These are phyloP conservation scores for Cytospora mali DNA, from an alignment of 2,329 filamentous ascomycete species.

Conservation along the genomic window DNA sequence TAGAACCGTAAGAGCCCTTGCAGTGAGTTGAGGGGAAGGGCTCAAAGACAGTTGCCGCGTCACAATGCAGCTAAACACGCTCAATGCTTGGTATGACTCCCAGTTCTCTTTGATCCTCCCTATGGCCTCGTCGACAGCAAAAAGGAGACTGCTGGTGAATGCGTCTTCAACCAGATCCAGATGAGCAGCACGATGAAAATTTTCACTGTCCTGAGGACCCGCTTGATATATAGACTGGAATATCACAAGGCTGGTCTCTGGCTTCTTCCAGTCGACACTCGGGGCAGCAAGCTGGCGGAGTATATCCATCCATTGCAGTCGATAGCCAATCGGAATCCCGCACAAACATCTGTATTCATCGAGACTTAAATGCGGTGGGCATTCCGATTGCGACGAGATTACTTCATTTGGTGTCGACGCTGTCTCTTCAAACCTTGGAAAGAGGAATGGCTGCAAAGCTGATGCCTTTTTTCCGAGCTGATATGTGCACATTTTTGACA, in stretches of 20 bases:
- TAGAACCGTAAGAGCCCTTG: constrained; percentile 39
- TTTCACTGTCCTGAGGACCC: constrained; percentile 38
- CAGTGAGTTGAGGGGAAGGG: constrained; percentile 27
- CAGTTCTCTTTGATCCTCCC: constrained; percentile 51
- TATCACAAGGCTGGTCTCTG: constrained; percentile 50
- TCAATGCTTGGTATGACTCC: constrained; percentile 48
- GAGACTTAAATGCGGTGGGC: constrained; percentile 50
- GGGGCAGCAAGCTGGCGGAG: constrained; percentile 51
- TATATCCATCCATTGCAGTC: constrained; percentile 60
- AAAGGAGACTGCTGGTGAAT: constrained; percentile 41
- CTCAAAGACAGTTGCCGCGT: constrained; percentile 48
- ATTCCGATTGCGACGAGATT: constrained; percentile 51
- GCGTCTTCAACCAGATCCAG: constrained; percentile 36
- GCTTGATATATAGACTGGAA: constrained; percentile 53
- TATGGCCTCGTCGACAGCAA: constrained; percentile 37
- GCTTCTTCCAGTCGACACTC: constrained; percentile 52
- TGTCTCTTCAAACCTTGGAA: constrained; percentile 34
- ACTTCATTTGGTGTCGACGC: constrained; percentile 49
- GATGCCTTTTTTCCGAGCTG: constrained; percentile 37
- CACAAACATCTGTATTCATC: constrained; percentile 59
- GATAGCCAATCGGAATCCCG: constrained; percentile 48
- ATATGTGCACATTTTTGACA: constrained; percentile 44
- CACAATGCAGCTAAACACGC: constrained; percentile 44
- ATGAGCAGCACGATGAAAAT: constrained; percentile 41
- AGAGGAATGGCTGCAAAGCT: constrained; percentile 44